phyloP scores from a whole-genome alignment of 2,329 filamentous ascomycete genomes.

The Fusarium sp. region DNA sequence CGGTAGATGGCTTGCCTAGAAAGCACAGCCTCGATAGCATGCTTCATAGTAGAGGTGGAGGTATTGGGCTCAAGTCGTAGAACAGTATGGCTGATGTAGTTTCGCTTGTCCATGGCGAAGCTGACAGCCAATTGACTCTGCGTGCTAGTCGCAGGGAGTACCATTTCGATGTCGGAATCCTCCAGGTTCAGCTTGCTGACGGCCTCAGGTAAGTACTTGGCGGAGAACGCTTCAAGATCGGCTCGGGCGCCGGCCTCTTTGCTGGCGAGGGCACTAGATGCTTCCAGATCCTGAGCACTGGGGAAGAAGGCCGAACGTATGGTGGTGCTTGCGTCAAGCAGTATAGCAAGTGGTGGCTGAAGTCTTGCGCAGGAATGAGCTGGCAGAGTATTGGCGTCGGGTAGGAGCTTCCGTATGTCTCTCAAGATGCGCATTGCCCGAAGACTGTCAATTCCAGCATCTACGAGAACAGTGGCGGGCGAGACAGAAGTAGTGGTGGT shows the following conservation, averaged over 20 bases:
- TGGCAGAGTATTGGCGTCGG: too few species aligned
- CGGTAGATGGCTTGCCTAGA: constrained; percentile 18
- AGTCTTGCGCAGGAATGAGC: neutral
- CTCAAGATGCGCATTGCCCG: constrained; percentile 21
- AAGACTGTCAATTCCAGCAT: constrained; percentile 23
- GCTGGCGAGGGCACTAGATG: accelerated
- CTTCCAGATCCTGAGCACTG: accelerated
- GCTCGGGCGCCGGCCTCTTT: neutral
- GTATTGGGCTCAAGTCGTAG: neutral
- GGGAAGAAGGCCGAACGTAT: constrained; percentile 17
- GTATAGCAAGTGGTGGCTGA: constrained; percentile 2
- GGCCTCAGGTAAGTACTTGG: neutral
- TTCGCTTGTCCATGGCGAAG: constrained; percentile 19
- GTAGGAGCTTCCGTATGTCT: neutral
- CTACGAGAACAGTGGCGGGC: neutral
- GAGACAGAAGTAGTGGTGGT: neutral
- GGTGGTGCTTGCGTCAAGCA: neutral
- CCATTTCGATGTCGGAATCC: neutral
- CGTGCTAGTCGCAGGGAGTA: constrained; percentile 14
- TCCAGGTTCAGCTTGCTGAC: neutral
- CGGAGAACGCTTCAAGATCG: neutral
- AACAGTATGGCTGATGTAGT: constrained; percentile 20
- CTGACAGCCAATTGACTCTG: constrained; percentile 27
- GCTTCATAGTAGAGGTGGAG: neutral
- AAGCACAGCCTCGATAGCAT: neutral